Conservation (phyloP, 2,329 filamentous ascomycete genomes). For the Penicillium nordicum region DNA sequence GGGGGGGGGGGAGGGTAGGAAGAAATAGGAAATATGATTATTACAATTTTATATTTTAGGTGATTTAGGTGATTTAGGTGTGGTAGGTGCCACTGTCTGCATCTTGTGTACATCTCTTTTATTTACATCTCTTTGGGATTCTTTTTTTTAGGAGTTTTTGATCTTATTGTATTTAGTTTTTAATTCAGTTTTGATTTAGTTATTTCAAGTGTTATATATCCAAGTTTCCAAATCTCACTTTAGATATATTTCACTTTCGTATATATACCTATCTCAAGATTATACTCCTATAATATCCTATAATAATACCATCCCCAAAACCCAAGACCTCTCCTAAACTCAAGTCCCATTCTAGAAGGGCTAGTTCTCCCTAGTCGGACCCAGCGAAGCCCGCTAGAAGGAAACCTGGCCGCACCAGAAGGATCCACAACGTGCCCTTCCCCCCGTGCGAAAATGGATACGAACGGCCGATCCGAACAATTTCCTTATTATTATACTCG, state of each 20-base stretch:
- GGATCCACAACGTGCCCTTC: conserved; percentile 35
- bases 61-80: conserved; percentile 20
- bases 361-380: conserved; percentile 21
- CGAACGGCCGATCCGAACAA: conserved; percentile 31
- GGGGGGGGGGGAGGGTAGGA: neutral
- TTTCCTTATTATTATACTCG: neutral
- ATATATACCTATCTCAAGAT: neutral
- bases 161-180: neutral
- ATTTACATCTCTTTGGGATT: conserved; percentile 9
- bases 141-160: neutral
- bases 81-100: conserved; percentile 26
- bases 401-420: conserved; percentile 35
- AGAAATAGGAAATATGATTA: conserved; percentile 1
- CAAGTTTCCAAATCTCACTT: neutral
- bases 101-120: conserved; percentile 14
- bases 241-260: neutral
- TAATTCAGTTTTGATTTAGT: neutral
- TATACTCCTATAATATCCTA: neutral
- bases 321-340: neutral
- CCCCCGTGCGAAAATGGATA: conserved; percentile 32
- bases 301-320: neutral
- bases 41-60: neutral
- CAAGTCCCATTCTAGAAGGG: conserved; percentile 2
- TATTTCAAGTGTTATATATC: neutral
- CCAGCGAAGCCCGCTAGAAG: conserved; percentile 29